A percentile compares a stretch with the other conserved stretches of the same genome.
phyloP scores from a whole-genome alignment of 2,329 filamentous ascomycete species.

The Tolypocladium endophyticum region DNA sequence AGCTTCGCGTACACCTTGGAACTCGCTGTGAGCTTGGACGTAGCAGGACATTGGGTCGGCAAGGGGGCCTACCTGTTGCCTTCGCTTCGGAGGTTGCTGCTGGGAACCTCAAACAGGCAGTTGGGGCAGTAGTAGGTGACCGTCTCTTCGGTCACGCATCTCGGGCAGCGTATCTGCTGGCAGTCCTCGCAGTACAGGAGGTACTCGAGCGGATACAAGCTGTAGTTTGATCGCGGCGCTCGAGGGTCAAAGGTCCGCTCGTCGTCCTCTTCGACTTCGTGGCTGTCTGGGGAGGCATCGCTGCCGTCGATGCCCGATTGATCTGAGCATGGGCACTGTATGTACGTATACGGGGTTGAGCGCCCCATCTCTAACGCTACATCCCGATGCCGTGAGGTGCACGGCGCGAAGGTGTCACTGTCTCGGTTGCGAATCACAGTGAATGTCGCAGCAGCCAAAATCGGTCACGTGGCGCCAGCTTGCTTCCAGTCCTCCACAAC shows the following conservation, averaged over 20 bases:
- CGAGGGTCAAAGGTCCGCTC: slow-evolving; percentile 79
- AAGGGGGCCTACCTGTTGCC: slow-evolving; percentile 64
- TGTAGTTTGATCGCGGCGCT: slow-evolving; percentile 76
- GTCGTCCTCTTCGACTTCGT: slow-evolving; percentile 56
- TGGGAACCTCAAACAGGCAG: slow-evolving; percentile 92
- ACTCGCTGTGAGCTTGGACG: slow-evolving; percentile 6
- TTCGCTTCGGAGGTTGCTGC: slow-evolving; percentile 82
- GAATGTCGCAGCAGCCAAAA: neutral
- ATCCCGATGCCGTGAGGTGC: neutral
- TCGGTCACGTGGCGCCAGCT: neutral
- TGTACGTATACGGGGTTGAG: slow-evolving; percentile 52
- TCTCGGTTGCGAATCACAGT: neutral
- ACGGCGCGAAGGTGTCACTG: neutral
- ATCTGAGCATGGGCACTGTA: slow-evolving; percentile 56
- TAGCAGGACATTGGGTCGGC: neutral
- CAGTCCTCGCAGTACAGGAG: slow-evolving; percentile 96
- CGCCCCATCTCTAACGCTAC: slow-evolving; percentile 30
- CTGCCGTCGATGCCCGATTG: slow-evolving; percentile 23
- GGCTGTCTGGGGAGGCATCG: slow-evolving; percentile 15
- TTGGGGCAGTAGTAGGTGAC: slow-evolving; percentile 92
- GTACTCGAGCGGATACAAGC: slow-evolving; percentile 85
- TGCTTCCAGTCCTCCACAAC: neutral
- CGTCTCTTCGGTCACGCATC: slow-evolving; percentile 88
- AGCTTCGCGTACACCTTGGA: slow-evolving; percentile 77
- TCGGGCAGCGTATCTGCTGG: slow-evolving; percentile 85